These are phyloP conservation scores for Arthroderma sp. DNA, from an alignment of 2,329 filamentous ascomycete species.

Conservation along the genomic window DNA sequence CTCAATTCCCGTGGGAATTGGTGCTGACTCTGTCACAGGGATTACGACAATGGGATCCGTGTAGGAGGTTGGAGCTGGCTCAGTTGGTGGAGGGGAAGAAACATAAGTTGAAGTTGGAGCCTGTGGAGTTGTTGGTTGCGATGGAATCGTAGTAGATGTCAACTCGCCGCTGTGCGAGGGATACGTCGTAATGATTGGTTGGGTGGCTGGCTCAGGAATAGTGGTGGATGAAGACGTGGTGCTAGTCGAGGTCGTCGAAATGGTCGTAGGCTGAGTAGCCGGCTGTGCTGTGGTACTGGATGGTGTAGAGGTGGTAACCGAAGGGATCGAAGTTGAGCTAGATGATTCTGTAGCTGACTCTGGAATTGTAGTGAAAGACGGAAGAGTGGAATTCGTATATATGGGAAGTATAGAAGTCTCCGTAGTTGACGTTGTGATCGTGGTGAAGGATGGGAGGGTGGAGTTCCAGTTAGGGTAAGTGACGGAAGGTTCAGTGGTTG, in stretches of 20 bases:
- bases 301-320: not conserved
- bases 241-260: not conserved
- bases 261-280: not conserved
- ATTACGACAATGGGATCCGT: not conserved
- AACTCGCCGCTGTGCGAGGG: not conserved
- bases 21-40: not conserved
- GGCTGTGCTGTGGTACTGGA: not conserved
- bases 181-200: not conserved
- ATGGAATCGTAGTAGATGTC: not conserved
- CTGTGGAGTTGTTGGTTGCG: not conserved
- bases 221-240: not conserved
- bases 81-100: not conserved
- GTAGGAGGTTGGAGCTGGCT: not conserved
- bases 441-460: not conserved
- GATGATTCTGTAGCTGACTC: not conserved
- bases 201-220: not conserved
- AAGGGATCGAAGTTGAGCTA: not conserved
- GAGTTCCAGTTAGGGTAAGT: not conserved
- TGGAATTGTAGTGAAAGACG: not conserved
- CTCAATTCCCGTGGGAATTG: not conserved
- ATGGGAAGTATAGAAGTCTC: not conserved
- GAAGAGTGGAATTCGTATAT: not conserved
- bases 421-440: not conserved
- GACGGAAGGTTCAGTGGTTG: not conserved
- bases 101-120: not conserved